Conservation (phyloP, 2,329 filamentous ascomycete genomes). For the Alternaria panax region DNA sequence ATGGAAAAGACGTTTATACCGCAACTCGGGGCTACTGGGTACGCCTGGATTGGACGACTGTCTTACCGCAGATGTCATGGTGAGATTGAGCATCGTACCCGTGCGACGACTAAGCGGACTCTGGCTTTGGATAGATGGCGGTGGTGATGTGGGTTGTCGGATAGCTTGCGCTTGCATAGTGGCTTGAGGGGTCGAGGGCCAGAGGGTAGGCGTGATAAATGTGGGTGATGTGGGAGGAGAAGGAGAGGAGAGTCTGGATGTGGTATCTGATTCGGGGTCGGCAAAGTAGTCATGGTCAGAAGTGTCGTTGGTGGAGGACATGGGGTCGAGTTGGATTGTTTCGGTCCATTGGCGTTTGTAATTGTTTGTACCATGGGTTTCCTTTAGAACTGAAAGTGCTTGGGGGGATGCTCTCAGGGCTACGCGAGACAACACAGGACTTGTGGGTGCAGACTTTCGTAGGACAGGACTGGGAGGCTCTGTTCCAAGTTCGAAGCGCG, state of each 20-base stretch:
- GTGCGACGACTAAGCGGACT: conserved; percentile 22
- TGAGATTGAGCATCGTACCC: conserved; percentile 30
- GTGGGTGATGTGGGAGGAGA: conserved; percentile 40
- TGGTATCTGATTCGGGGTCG: conserved; percentile 43
- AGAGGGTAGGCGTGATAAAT: conserved; percentile 27
- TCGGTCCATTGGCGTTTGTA: conserved; percentile 7
- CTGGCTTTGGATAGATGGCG: conserved; percentile 8
- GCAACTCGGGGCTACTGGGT: conserved; percentile 50
- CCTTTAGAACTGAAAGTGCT: conserved; percentile 17
- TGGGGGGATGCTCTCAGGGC: conserved; percentile 15
- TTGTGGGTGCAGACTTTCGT: conserved; percentile 25
- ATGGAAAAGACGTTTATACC: conserved; percentile 55
- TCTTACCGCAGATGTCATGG: conserved; percentile 32
- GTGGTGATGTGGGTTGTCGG: conserved; percentile 36
- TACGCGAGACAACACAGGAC: conserved; percentile 25
- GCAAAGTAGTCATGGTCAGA: conserved; percentile 44
- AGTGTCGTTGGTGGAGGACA: conserved; percentile 42
- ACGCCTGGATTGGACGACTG: background rate
- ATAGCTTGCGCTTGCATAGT: background rate
- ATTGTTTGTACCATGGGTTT: conserved; percentile 19
- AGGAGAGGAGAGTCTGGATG: conserved; percentile 43
- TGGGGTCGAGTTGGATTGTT: conserved; percentile 24
- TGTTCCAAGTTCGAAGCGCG: conserved; percentile 29
- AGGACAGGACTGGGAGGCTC: conserved; percentile 30
- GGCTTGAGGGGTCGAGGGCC: conserved; percentile 35